phyloP scores from a whole-genome alignment of 2,329 filamentous ascomycete species.

The Raffaelea ambrosiae region DNA sequence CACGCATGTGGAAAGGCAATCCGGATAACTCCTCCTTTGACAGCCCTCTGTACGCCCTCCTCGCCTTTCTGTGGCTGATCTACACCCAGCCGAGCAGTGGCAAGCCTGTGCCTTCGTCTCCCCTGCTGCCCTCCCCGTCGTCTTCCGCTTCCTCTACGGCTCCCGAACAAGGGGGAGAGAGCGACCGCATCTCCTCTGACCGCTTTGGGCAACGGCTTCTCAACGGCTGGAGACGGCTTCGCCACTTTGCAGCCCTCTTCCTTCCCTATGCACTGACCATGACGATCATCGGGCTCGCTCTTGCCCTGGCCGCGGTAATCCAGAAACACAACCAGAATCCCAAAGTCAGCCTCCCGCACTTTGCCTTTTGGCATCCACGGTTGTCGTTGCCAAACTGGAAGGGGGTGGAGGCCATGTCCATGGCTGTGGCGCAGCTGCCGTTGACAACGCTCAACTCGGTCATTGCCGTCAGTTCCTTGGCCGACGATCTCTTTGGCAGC shows the following conservation, averaged over 20 bases:
- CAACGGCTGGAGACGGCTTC: too few species aligned
- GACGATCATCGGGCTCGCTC: conserved; percentile 58
- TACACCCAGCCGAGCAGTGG: too few species aligned
- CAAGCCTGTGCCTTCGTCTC: too few species aligned
- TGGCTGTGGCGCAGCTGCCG: conserved; percentile 79
- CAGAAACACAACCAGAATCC: conserved; percentile 14
- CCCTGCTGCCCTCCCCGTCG: too few species aligned
- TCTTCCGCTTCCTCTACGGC: too few species aligned
- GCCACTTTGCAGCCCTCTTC: neutral
- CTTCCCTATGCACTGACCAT: conserved; percentile 73
- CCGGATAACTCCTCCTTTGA: too few species aligned
- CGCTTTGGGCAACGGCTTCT: too few species aligned
- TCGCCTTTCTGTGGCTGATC: too few species aligned
- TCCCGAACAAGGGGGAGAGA: too few species aligned
- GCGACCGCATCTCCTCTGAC: too few species aligned
- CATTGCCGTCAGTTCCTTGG: conserved; percentile 75
- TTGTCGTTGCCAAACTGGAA: conserved; percentile 32
- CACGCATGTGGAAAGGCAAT: too few species aligned
- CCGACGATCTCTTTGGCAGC: conserved; percentile 72
- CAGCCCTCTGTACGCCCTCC: too few species aligned
- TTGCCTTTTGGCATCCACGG: conserved; percentile 53
- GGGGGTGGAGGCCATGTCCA: conserved; percentile 33
- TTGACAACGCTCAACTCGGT: conserved; percentile 90
- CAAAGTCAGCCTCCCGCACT: conserved; percentile 33
- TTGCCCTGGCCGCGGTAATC: conserved; percentile 45